A percentile compares a stretch with the other conserved stretches of the same genome.
phyloP scores from a whole-genome alignment of 768 basidiomycete species.

The Leccinum barrowsii region DNA sequence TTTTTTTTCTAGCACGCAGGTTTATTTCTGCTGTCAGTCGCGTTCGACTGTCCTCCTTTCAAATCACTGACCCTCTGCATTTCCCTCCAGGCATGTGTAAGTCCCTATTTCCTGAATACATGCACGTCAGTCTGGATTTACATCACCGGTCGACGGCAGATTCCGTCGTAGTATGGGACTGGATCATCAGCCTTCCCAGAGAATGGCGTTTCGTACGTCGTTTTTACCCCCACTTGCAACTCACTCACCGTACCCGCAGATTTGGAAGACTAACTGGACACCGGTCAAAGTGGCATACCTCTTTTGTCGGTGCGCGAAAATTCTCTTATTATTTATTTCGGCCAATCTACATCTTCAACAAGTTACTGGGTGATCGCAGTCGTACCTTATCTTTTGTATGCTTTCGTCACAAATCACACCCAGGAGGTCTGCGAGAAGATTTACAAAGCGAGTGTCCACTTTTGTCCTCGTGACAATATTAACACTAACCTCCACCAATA shows the following conservation, averaged over 20 bases:
- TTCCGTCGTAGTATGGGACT: conserved; percentile 82
- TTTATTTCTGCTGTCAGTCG: conserved; percentile 81
- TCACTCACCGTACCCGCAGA: conserved; percentile 36
- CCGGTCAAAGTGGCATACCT: conserved; percentile 81
- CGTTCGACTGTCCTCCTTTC: conserved; percentile 14
- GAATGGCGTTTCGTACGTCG: conserved; percentile 71
- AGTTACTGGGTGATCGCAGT: conserved; percentile 84
- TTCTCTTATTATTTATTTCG: conserved; percentile 9
- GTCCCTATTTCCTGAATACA: conserved; percentile 22
- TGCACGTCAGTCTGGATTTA: conserved; percentile 6
- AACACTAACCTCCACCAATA: background rate
- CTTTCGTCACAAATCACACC: conserved; percentile 69
- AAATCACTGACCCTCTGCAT: conserved; percentile 30
- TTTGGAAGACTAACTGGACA: conserved; percentile 83
- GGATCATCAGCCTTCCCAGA: conserved; percentile 73
- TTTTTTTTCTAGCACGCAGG: conserved; percentile 45
- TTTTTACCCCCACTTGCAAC: background rate
- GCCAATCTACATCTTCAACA: conserved; percentile 7
- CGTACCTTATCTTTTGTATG: conserved; percentile 74
- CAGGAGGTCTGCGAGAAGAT: conserved; percentile 62
- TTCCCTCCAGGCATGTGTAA: conserved; percentile 64
- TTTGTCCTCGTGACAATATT: background rate
- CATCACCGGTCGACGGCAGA: conserved; percentile 39
- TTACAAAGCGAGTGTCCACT: conserved; percentile 49
- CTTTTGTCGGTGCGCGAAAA: conserved; percentile 67